Base-by-base conservation (phyloP, 2,329 filamentous ascomycete species). In the Microcera coccophila region DNA sequence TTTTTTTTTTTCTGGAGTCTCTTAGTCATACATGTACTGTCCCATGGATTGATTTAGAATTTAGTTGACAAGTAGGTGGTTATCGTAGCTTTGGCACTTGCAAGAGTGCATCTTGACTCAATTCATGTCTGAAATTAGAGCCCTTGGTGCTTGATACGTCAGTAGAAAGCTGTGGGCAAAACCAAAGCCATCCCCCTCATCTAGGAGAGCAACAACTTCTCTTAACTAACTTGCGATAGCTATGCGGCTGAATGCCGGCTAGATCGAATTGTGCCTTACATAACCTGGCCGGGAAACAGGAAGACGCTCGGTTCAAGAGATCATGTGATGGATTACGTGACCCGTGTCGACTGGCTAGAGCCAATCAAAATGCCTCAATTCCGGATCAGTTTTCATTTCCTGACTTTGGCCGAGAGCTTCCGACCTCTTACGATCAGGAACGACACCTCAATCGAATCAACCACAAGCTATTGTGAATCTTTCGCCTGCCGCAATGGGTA, bases 401-500 rank as follows among this genome's bases (percentile, higher is more conserved):
- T 62, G 64, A 58, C 56, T 62, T 62, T 63, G 59, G 61, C 66
- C 66, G 65, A 67, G 60, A 66, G 64, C 64, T 67, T 56, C 66
- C 66, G 64, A 65, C 53, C 57, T 66, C 65, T 62, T 61, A 63
- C 60, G 58, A 57, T 60, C 58, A 53, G 53, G 59, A 55, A 58
- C 56, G 56, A 62, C 41, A 64, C 52, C 57, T 55, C 60, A 59
- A 58, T 55, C 55, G 55, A 62, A 63, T 62, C 59, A 59, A 67
- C 65, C 59, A 66, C 65, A 62, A 62, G 60, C 62, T 68, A 66
- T 64, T 67, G 64, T 64, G 61, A 62, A 62, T 59, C 47, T 59
- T 55, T 54, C 58, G 59, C 51, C 59, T 57, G 62, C 66, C 70
- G 68, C 66, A 67, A 84, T 84, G 81, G 80, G 78, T 72, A 74